Evolutionary conservation across 2,329 filamentous ascomycete genomes (phyloP).

Genomic region (Arthroderma sp.): DNA sequence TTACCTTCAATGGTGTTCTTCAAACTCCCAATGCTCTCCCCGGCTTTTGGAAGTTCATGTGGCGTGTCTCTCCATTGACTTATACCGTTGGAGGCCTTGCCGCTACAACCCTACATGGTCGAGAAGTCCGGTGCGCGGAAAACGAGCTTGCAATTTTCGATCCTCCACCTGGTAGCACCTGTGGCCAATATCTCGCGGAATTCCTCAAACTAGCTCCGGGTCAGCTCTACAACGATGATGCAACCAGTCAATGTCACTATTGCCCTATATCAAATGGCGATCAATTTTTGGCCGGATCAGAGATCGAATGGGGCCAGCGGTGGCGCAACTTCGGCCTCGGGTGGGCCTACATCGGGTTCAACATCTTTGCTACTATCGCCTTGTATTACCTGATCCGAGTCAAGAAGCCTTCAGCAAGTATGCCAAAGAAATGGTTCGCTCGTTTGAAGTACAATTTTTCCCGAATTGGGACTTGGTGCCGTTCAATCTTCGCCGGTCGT

Average conservation of each 20-base stretch:
- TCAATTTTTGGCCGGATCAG: slow-evolving; percentile 32
- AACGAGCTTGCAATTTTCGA: slow-evolving; percentile 59
- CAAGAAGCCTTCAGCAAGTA: slow-evolving; percentile 5
- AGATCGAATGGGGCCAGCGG: slow-evolving; percentile 43
- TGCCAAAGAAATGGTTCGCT: slow-evolving; percentile 7
- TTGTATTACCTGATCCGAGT: slow-evolving; percentile 40
- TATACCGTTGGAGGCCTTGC: slow-evolving; percentile 67
- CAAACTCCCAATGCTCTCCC: slow-evolving; percentile 50
- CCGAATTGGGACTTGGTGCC: slow-evolving; percentile 5
- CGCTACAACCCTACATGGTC: slow-evolving; percentile 55
- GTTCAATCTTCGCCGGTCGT: slow-evolving; percentile 9
- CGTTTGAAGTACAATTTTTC: slow-evolving; percentile 7
- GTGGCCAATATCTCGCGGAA: slow-evolving; percentile 42
- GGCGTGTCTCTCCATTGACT: slow-evolving; percentile 67
- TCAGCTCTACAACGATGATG: slow-evolving; percentile 38
- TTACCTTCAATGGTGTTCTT: slow-evolving; percentile 64
- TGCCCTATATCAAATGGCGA: slow-evolving; percentile 25
- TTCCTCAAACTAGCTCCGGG: slow-evolving; percentile 43
- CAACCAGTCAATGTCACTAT: slow-evolving; percentile 41
- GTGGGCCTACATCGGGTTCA: slow-evolving; percentile 47
- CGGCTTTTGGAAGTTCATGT: slow-evolving; percentile 75
- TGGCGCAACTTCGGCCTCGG: slow-evolving; percentile 59
- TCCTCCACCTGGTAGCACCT: slow-evolving; percentile 46
- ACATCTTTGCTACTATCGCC: slow-evolving; percentile 41
- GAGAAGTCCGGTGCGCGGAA: slow-evolving; percentile 48